phyloP scores from a whole-genome alignment of 805 yeast species.

The Limtongia smithiae region DNA sequence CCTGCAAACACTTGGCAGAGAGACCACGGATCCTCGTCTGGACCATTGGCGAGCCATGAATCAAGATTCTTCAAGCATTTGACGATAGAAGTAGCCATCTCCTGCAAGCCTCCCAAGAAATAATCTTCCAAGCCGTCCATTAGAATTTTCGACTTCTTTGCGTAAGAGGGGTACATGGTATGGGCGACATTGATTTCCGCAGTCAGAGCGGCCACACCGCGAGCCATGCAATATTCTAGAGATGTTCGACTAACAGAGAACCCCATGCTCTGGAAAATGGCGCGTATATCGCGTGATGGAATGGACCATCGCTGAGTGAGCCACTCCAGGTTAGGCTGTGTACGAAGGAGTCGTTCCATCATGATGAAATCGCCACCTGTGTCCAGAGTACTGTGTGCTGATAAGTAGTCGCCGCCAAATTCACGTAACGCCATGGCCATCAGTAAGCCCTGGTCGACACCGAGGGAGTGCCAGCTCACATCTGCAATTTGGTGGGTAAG shows the following conservation, averaged over 20 bases:
- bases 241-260: conserved; percentile 37
- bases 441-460: conserved; percentile 54
- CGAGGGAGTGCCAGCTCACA: conserved; percentile 64
- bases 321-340: conserved; percentile 35
- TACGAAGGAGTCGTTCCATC: conserved; percentile 41
- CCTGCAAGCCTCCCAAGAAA: conserved; percentile 52
- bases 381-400: conserved; percentile 55
- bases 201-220: conserved; percentile 52
- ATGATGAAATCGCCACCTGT: conserved; percentile 61
- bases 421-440: conserved; percentile 50
- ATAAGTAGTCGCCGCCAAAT: conserved; percentile 47
- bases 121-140: conserved; percentile 46
- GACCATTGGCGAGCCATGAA: conserved; percentile 43
- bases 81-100: conserved; percentile 42
- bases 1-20: conserved; percentile 39
- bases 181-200: conserved; percentile 44
- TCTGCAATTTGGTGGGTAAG: conserved; percentile 63
- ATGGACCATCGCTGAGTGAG: conserved; percentile 41
- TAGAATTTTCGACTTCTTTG: conserved; percentile 46
- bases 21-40: conserved; percentile 34
- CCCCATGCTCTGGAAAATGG: conserved; percentile 43
- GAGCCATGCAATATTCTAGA: conserved; percentile 48
- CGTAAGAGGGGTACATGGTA: conserved; percentile 36
- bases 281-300: conserved; percentile 46
- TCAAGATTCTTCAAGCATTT: conserved; percentile 42